Conservation (phyloP, 2,329 filamentous ascomycete genomes). For the Colletotrichum ledebouriae region DNA sequence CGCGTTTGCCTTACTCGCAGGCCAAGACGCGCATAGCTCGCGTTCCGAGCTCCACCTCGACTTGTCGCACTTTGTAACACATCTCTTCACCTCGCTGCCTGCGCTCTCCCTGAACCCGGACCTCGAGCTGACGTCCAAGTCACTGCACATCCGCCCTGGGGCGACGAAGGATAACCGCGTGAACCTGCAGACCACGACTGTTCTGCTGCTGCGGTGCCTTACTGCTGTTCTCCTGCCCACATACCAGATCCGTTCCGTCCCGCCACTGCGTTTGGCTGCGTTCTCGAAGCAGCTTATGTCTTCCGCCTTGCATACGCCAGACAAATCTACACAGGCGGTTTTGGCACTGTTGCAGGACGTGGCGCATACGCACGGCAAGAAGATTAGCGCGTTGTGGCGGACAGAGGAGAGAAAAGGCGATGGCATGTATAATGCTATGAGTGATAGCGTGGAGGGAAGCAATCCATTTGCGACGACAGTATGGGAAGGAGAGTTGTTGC, state of each 20-base stretch:
- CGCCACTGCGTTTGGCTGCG: slow-evolving; percentile 87
- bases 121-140: slow-evolving; percentile 83
- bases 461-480: slow-evolving; percentile 92
- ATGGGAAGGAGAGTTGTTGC: slow-evolving; percentile 93
- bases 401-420: slow-evolving; percentile 95
- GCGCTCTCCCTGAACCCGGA: slow-evolving; percentile 85
- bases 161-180: slow-evolving; percentile 64
- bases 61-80: slow-evolving; percentile 93
- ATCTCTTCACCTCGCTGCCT: slow-evolving; percentile 90
- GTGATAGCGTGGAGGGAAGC: slow-evolving; percentile 82
- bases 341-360: slow-evolving; percentile 84
- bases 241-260: slow-evolving; percentile 79
- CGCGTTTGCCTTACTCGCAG: slow-evolving; percentile 94
- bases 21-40: slow-evolving; percentile 91
- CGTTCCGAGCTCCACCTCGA: slow-evolving; percentile 87
- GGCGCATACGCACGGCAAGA: slow-evolving; percentile 83
- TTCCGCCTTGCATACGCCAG: slow-evolving; percentile 85
- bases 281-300: slow-evolving; percentile 94
- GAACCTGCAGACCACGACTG: slow-evolving; percentile 95
- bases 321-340: slow-evolving; percentile 87
- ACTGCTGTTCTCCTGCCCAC: slow-evolving; percentile 84
- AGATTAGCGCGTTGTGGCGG: slow-evolving; percentile 89
- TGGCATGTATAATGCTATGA: slow-evolving; percentile 82
- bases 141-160: slow-evolving; percentile 71
- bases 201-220: slow-evolving; percentile 89